A percentile compares a stretch with the other conserved stretches of the same genome.
These are phyloP conservation scores for Verticillium nonalfalfae DNA, from an alignment of 2,329 filamentous ascomycete species.

Conservation along the genomic window DNA sequence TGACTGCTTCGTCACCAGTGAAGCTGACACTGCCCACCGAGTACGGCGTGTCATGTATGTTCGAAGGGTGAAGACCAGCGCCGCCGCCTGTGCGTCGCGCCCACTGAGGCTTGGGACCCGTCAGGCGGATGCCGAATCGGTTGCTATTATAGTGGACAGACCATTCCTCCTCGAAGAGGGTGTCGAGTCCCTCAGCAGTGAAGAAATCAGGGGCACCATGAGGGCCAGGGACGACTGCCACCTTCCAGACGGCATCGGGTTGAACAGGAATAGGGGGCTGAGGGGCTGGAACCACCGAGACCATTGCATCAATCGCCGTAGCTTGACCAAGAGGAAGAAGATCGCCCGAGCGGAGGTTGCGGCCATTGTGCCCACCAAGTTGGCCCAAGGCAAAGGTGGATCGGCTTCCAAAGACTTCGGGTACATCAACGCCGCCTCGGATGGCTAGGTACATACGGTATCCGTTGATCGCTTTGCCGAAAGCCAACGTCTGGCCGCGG, in stretches of 20 bases:
- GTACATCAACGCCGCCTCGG: slow-evolving; percentile 25
- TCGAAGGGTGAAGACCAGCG: slow-evolving; percentile 33
- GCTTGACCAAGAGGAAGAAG: slow-evolving; percentile 13
- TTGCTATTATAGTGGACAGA: slow-evolving; percentile 33
- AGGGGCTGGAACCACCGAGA: not conserved
- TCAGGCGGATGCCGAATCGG: slow-evolving; percentile 29
- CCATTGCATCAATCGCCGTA: not conserved
- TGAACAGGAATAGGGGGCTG: slow-evolving; percentile 15
- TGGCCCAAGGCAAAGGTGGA: slow-evolving; percentile 23
- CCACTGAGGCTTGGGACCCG: slow-evolving; percentile 29
- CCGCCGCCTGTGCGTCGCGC: slow-evolving; percentile 27
- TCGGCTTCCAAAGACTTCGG: slow-evolving; percentile 23
- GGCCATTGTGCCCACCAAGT: slow-evolving; percentile 26
- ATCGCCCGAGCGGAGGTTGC: slow-evolving; percentile 22
- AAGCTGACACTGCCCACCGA: slow-evolving; percentile 34
- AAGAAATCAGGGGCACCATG: slow-evolving; percentile 31
- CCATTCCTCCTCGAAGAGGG: slow-evolving; percentile 27
- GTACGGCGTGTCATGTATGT: slow-evolving; percentile 31
- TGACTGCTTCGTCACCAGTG: slow-evolving; percentile 32
- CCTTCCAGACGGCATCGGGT: slow-evolving; percentile 18
- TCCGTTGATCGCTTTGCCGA: slow-evolving; percentile 19
- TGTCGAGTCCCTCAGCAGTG: slow-evolving; percentile 19
- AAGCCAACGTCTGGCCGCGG: slow-evolving; percentile 17
- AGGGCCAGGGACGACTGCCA: slow-evolving; percentile 30
- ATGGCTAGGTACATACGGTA: slow-evolving; percentile 27